Conservation (phyloP, 2,329 filamentous ascomycete genomes). For the Exophiala xenobiotica region DNA sequence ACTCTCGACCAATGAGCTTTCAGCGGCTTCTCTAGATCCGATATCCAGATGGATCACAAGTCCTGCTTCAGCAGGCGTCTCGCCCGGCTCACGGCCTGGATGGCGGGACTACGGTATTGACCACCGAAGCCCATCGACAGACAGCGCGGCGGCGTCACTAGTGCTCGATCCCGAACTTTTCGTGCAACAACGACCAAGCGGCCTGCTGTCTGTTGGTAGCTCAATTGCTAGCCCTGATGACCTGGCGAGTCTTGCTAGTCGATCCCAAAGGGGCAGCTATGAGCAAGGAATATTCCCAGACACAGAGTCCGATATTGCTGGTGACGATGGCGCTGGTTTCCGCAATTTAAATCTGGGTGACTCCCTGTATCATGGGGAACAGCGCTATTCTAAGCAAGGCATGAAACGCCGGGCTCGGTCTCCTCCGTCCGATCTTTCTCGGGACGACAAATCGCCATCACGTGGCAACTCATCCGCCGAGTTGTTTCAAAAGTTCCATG, state of each 20-base stretch:
- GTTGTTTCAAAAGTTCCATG: conserved; percentile 12
- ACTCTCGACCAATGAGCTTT: conserved; percentile 23
- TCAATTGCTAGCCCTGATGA: conserved; percentile 52
- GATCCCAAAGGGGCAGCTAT: conserved; percentile 61
- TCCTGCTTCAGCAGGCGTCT: conserved; percentile 42
- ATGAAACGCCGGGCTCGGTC: conserved; percentile 66
- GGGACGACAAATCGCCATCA: conserved; percentile 37
- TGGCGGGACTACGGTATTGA: conserved; percentile 44
- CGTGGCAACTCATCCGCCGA: conserved; percentile 26
- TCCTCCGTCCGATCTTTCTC: conserved; percentile 55
- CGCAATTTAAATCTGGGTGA: conserved; percentile 42
- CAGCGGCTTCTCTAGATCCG: conserved; percentile 20
- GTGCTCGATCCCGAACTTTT: conserved; percentile 43
- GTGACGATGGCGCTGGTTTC: conserved; percentile 39
- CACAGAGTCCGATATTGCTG: conserved; percentile 43
- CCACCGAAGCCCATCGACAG: conserved; percentile 45
- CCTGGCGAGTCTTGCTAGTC: conserved; percentile 48
- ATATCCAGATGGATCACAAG: conserved; percentile 39
- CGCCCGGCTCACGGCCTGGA: conserved; percentile 39
- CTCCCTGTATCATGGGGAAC: conserved; percentile 37
- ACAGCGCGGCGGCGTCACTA: conserved; percentile 42
- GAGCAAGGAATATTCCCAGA: conserved; percentile 59
- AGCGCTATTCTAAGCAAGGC: conserved; percentile 48
- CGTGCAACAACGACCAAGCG: conserved; percentile 35
- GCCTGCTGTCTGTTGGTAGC: conserved; percentile 49